Percentiles rank a stretch among this genome's conserved stretches.
Evolutionary conservation across 495 filamentous ascomycete species (phyloP).

Genomic region (Neurospora africana): DNA sequence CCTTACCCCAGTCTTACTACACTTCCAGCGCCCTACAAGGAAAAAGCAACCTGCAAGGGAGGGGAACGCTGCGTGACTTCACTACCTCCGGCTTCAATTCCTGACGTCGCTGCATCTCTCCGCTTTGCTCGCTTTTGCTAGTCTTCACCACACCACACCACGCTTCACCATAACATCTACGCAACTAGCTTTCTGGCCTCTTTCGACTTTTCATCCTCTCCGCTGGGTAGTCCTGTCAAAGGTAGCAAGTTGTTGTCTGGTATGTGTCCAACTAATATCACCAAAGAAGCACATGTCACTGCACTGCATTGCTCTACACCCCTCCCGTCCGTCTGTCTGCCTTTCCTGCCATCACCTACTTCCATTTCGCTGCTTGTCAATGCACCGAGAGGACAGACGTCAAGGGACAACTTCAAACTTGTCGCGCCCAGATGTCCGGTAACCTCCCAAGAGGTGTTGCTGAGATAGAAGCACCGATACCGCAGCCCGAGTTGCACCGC

Average conservation of each 20-base stretch:
- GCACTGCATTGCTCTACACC: not conserved
- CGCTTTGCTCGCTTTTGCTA: not conserved
- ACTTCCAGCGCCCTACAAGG: not conserved
- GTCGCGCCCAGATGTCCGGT: not conserved
- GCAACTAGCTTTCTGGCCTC: not conserved
- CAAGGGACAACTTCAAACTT: not conserved
- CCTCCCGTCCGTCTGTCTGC: not conserved
- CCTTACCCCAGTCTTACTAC: not conserved
- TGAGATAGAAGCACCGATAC: not conserved
- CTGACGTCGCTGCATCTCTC: not conserved
- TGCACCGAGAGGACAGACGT: not conserved
- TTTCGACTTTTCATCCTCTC: not conserved
- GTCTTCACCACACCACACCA: not conserved
- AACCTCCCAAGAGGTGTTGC: not conserved
- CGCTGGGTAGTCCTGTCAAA: not conserved
- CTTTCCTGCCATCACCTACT: not conserved
- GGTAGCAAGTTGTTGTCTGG: not conserved
- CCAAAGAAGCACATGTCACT: not conserved
- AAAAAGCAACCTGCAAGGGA: slow-evolving; percentile 2
- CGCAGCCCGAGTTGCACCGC: not conserved
- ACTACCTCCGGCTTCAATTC: not conserved
- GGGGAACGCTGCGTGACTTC: not conserved
- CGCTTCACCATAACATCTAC: not conserved
- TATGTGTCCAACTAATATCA: not conserved
- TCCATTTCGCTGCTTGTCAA: not conserved